Evolutionary conservation across 140 eudicot species (phyloP).

Genomic region (Erigeron philadelphicus): DNA sequence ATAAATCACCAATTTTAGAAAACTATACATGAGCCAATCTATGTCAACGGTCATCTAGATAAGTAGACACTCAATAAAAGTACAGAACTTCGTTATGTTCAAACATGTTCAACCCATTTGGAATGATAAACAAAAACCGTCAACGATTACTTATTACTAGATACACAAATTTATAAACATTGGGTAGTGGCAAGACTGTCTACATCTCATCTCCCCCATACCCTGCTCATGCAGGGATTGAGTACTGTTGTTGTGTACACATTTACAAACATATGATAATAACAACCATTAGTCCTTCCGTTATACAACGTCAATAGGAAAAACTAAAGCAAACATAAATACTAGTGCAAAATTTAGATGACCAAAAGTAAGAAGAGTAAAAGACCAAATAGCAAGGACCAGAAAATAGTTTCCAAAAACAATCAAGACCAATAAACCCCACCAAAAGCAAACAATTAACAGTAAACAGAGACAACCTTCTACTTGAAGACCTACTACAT

Average conservation of each 20-base stretch:
- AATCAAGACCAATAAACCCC: conserved; percentile 3
- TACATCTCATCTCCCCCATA: no score
- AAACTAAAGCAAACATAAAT: background rate
- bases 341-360: background rate
- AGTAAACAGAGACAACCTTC: conserved; percentile 19
- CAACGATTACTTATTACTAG: no score
- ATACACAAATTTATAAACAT: no score
- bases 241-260: no score
- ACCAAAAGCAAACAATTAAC: conserved; percentile 16
- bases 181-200: no score
- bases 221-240: no score
- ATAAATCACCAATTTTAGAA: no score
- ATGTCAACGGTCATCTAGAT: no score
- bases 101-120: background rate
- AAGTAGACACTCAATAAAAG: background rate
- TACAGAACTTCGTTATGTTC: background rate
- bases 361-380: conserved; percentile 4
- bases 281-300: background rate
- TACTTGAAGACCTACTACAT: conserved; percentile 4
- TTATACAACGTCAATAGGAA: background rate
- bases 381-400: background rate
- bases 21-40: no score
- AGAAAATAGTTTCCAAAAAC: background rate
- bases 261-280: background rate
- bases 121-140: background rate